These are phyloP conservation scores for Luvunga scandens DNA, from an alignment of 345 rosid species.

Conservation along the genomic window DNA sequence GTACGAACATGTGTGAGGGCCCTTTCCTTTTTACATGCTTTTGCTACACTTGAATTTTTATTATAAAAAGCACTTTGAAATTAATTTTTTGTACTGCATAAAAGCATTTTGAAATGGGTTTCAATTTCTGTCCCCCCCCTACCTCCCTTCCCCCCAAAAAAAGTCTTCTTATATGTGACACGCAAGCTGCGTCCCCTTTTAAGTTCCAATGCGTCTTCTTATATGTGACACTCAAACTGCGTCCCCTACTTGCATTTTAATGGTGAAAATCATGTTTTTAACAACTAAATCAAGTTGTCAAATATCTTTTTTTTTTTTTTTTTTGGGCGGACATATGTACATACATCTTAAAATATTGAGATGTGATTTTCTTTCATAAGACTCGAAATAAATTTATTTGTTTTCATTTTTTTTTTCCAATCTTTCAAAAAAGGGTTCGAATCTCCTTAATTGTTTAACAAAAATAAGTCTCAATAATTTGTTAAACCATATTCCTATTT, in stretches of 20 bases:
- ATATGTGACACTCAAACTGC: not conserved
- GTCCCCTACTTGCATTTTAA: not conserved
- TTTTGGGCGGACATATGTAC: too few relatives aligned
- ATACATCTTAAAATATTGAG: too few relatives aligned
- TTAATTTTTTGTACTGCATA: too few relatives aligned
- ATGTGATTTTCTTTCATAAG: too few relatives aligned
- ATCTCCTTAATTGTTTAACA: too few relatives aligned
- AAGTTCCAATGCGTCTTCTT: not conserved
- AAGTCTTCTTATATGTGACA: too few relatives aligned
- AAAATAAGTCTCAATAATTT: too few relatives aligned
- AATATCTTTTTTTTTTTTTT: not conserved
- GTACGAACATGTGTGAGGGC: not conserved
- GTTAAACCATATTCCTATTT: too few relatives aligned
- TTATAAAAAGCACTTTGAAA: not conserved
- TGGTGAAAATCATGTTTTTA: not conserved
- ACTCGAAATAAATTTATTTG: too few relatives aligned
- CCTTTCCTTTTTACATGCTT: slow-evolving; percentile 1
- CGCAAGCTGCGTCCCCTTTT: not conserved
- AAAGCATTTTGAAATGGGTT: not conserved
- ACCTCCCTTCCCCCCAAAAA: too few relatives aligned
- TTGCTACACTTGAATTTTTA: not conserved
- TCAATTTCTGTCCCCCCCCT: not conserved
- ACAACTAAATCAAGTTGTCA: not conserved
- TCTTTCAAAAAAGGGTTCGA: too few relatives aligned
- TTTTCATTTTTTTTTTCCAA: too few relatives aligned